Base-by-base conservation (phyloP, 768 basidiomycete species). In the Suillus subluteus region DNA sequence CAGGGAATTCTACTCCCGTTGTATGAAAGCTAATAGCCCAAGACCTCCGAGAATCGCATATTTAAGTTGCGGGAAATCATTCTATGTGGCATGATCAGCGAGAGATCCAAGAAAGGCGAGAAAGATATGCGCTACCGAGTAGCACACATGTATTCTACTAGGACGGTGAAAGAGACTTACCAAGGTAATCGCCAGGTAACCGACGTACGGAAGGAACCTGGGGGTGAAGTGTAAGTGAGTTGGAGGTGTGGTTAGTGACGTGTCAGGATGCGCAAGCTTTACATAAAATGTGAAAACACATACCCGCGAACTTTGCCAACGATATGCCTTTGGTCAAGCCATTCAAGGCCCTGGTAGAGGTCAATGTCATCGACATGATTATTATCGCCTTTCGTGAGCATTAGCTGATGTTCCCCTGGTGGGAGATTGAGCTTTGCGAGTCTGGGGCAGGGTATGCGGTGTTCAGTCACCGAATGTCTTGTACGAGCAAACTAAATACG, bases 311-410 rank as follows among this genome's bases (percentile, higher is more conserved):
- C 96, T 82, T 97, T 98, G 59, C 95, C 95, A 46, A 98, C 85
- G 52, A 26, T 26, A 74, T 98, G 95, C 75, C 89, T 88, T 68
- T 89, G 82, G 75, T 96, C 92, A 6, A 99, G 79, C 87, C 93
- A 96, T 65, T 93, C 86, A 64, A 96, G 80, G 0, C 95, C 96
- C 68, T 90, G 86, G 76, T 26, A 26, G 3, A 99, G 82, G 48
- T 87, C 87, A 43, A 97, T 81, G 73, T 99, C 98, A 73, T 98
- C 94, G 4, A 89, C 85, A 37, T 84, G 79, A 78, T 99, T 99
- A 79, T 99, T 99, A 75, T 99, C 98, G 0, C 98, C 98, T 80
- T 99, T 99, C 11, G 98, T 99, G 67, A 99, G 78, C 63, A 98
- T 77, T 41, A 91, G 80, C 74, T 98, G 96, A 35, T 86, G 75